Conservation (phyloP, 257 asterid species). For the Jacaranda mimosifolia region DNA sequence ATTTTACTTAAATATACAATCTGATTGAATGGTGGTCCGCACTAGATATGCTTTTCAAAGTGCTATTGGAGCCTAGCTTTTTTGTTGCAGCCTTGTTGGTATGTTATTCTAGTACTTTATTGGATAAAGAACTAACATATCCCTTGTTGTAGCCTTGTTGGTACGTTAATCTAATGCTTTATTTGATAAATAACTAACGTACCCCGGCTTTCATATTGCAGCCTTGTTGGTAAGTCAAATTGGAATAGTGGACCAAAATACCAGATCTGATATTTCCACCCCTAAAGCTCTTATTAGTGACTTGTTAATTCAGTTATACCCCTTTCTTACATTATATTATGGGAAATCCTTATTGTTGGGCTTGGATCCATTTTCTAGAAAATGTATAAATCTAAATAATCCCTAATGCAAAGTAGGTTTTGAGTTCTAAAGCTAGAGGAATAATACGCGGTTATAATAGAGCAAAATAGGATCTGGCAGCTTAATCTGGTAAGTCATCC, state of each 20-base stretch:
- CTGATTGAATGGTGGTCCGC: conserved; percentile 49
- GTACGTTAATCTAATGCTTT: too few species aligned
- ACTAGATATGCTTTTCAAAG: conserved; percentile 74
- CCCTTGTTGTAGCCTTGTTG: too few species aligned
- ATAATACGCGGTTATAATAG: background rate
- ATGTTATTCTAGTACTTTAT: conserved; percentile 34
- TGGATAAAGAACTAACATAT: conserved; percentile 17
- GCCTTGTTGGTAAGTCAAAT: conserved; percentile 34
- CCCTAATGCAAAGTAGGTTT: background rate
- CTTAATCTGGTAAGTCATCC: background rate
- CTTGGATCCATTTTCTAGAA: background rate
- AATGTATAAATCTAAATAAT: conserved; percentile 3
- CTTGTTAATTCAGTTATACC: conserved; percentile 40
- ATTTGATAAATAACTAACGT: too few species aligned
- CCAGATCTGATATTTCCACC: conserved; percentile 47
- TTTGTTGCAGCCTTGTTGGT: conserved; percentile 69
- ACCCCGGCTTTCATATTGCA: too few species aligned
- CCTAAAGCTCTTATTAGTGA: conserved; percentile 78
- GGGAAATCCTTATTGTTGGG: background rate
- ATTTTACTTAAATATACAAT: conserved; percentile 25
- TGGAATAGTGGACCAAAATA: conserved; percentile 38
- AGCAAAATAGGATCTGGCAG: background rate
- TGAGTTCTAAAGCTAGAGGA: conserved; percentile 4
- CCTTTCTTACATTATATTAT: conserved; percentile 16
- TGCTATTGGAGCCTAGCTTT: conserved; percentile 68